Evolutionary conservation across 345 rosid genomes (phyloP).

Genomic region (Eucalyptus tenuipes): DNA sequence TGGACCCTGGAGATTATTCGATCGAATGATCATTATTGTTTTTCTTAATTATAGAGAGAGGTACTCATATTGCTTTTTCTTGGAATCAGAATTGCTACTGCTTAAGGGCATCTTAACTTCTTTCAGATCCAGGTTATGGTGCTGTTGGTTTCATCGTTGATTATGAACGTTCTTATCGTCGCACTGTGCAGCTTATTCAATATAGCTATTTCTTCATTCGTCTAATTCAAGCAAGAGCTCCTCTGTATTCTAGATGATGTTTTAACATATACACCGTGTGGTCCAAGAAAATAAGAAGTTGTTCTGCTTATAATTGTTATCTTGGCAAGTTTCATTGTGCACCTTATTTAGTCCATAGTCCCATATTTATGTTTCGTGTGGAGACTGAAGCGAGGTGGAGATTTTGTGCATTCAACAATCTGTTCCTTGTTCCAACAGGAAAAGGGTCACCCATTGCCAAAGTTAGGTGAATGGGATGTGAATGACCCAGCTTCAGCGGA

Average conservation of each 20-base stretch:
- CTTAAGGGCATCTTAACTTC: not conserved
- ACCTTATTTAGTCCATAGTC: not conserved
- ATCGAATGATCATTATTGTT: not conserved
- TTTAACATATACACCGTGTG: not conserved
- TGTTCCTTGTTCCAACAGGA: slow-evolving; percentile 22
- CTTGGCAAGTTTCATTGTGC: too few species aligned
- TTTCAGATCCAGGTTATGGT: not conserved
- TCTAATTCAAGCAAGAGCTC: not conserved
- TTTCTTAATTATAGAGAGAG: not conserved
- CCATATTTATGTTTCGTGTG: not conserved
- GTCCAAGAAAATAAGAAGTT: not conserved
- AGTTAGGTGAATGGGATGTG: slow-evolving; percentile 98
- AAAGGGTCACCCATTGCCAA: slow-evolving; percentile 76
- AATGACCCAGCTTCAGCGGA: slow-evolving; percentile 87
- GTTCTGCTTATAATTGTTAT: not conserved
- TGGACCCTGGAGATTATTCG: not conserved
- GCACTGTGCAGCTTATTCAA: not conserved
- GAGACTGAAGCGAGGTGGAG: not conserved
- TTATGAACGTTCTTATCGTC: not conserved
- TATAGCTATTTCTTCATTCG: not conserved
- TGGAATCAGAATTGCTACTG: not conserved
- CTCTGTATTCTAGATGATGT: not conserved
- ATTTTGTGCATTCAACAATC: not conserved
- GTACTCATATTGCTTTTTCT: not conserved
- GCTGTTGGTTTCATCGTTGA: not conserved